Percentiles rank a stretch among this genome's conserved stretches.
Conservation (phyloP, 192 early-diverging fungal genomes). For the Anaeromyces robustus region DNA sequence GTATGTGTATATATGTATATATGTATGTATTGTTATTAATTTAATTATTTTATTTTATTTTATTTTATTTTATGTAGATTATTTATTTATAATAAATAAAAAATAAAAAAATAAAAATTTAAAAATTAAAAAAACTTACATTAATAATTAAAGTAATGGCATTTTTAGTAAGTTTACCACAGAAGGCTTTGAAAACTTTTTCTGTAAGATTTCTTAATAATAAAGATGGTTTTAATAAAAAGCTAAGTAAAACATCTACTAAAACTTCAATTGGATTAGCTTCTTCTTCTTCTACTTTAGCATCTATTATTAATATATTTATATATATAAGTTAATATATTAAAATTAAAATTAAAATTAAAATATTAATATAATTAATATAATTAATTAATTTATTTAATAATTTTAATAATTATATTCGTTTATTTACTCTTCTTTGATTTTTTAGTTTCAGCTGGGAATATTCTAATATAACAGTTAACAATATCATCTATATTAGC, state of each 20-base stretch:
- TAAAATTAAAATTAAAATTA: no score
- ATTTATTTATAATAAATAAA: conserved; percentile 30
- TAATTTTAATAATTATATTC: no score
- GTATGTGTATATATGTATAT: no score
- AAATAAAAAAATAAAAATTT: no score
- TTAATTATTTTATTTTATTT: conserved; percentile 14
- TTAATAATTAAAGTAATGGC: conserved; percentile 59
- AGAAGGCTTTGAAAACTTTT: conserved; percentile 74
- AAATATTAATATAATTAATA: no score
- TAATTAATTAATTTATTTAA: no score
- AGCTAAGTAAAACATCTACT: conserved; percentile 75
- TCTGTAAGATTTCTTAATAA: conserved; percentile 57
- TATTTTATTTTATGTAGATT: conserved; percentile 28
- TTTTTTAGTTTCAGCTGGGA: not conserved
- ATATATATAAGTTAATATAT: no score
- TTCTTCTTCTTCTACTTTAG: conserved; percentile 34
- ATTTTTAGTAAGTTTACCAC: conserved; percentile 51
- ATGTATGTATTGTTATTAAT: no score
- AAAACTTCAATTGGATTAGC: conserved; percentile 81
- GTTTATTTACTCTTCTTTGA: not conserved
- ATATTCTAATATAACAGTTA: not conserved
- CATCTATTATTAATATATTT: not conserved
- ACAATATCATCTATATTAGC: conserved; percentile 24
- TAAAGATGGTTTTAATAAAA: conserved; percentile 69
- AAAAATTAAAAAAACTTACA: conserved; percentile 12